Conservation (phyloP, 495 filamentous ascomycete species). For the Aspergillus coremiiformis region DNA sequence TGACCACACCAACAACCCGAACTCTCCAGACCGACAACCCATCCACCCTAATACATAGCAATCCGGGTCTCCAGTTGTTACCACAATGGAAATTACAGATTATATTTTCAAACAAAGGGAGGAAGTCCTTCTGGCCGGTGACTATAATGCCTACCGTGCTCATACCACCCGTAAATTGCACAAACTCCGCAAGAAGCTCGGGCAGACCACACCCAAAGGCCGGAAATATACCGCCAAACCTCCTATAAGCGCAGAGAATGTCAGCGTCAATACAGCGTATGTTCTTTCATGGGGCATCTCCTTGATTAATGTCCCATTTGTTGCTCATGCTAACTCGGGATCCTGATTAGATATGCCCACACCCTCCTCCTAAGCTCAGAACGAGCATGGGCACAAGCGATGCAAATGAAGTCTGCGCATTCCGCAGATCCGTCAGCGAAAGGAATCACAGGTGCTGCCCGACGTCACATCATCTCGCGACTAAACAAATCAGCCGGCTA, state of each 20-base stretch:
- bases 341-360: slow-evolving; percentile 57
- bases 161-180: slow-evolving; percentile 77
- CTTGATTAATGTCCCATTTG: neutral
- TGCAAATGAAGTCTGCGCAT: slow-evolving; percentile 84
- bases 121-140: slow-evolving; percentile 74
- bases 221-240: slow-evolving; percentile 73
- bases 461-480: slow-evolving; percentile 80
- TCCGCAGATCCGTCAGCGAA: slow-evolving; percentile 63
- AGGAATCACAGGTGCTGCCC: slow-evolving; percentile 67
- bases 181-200: slow-evolving; percentile 76
- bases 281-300: slow-evolving; percentile 9
- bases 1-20: slow-evolving; percentile 24
- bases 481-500: slow-evolving; percentile 68
- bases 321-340: slow-evolving; percentile 11
- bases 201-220: slow-evolving; percentile 71
- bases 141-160: slow-evolving; percentile 77
- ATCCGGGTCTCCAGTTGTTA: neutral
- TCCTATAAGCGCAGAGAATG: slow-evolving; percentile 66
- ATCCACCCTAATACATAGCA: neutral
- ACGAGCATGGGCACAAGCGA: slow-evolving; percentile 92
- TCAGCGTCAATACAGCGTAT: slow-evolving; percentile 72
- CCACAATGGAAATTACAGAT: slow-evolving; percentile 80
- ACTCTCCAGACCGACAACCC: slow-evolving; percentile 6
- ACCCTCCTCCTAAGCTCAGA: slow-evolving; percentile 79
- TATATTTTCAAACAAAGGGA: slow-evolving; percentile 72